A percentile compares a stretch with the other conserved stretches of the same genome.
phyloP scores from a whole-genome alignment of 108 stramenopile species.

The Conticribra weissflogii region DNA sequence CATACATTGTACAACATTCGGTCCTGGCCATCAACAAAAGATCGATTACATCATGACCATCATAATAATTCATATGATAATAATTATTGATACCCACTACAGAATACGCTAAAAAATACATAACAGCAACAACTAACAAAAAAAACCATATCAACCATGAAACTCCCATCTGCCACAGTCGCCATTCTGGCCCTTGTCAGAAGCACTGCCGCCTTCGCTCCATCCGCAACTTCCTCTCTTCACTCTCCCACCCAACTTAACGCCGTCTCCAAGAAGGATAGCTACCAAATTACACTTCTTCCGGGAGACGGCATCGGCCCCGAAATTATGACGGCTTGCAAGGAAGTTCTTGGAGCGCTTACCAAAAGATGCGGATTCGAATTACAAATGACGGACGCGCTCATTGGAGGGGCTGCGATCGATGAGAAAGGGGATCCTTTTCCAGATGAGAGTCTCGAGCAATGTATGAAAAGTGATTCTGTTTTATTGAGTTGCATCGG shows the following conservation, averaged over 20 bases:
- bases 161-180: slow-evolving; percentile 6
- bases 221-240: slow-evolving; percentile 8
- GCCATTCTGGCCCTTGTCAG: slow-evolving; percentile 13
- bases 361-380: slow-evolving; percentile 72
- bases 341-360: slow-evolving; percentile 69
- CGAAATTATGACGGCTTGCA: slow-evolving; percentile 93
- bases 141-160: too few species aligned
- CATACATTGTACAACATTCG: too few species aligned
- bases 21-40: too few species aligned
- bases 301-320: slow-evolving; percentile 94
- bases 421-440: slow-evolving; percentile 93
- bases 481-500: slow-evolving; percentile 97
- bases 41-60: too few species aligned
- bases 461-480: slow-evolving; percentile 88
- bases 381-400: slow-evolving; percentile 90
- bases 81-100: too few species aligned
- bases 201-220: slow-evolving; percentile 42
- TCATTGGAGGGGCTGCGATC: slow-evolving; percentile 97
- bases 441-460: slow-evolving; percentile 88
- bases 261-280: slow-evolving; percentile 86
- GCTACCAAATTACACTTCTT: slow-evolving; percentile 83
- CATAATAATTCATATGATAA: too few species aligned
- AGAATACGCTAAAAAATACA: too few species aligned
- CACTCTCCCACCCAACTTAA: slow-evolving; percentile 11
- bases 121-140: too few species aligned